phyloP scores from a whole-genome alignment of 768 basidiomycete genomes.

The Cystofilobasidium macerans region DNA sequence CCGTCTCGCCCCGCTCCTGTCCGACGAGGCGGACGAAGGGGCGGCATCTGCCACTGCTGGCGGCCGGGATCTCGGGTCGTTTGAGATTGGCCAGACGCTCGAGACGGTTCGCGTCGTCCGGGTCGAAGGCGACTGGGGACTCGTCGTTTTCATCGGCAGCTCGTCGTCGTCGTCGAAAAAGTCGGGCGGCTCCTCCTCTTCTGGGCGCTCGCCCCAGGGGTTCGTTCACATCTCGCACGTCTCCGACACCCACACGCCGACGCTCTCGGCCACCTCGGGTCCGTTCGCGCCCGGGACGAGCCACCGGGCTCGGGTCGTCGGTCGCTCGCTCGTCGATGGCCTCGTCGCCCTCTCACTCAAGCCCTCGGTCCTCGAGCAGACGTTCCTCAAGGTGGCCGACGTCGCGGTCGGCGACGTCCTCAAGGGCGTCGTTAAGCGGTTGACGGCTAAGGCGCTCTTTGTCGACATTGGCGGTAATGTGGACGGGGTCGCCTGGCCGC shows the following conservation, averaged over 20 bases:
- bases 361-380: conserved; percentile 67
- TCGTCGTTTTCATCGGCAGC: conserved; percentile 50
- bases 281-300: conserved; percentile 68
- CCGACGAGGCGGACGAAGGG: too few species aligned
- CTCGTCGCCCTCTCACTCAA: conserved; percentile 78
- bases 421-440: conserved; percentile 67
- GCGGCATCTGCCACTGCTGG: too few species aligned
- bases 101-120: conserved; percentile 61
- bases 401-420: conserved; percentile 74
- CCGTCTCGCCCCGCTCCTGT: conserved; percentile 38
- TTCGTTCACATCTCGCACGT: conserved; percentile 72
- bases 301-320: conserved; percentile 77
- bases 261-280: conserved; percentile 58
- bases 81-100: conserved; percentile 62
- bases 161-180: conserved; percentile 42
- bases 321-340: conserved; percentile 74
- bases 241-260: conserved; percentile 77
- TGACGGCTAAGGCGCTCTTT: conserved; percentile 70
- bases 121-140: conserved; percentile 70
- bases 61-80: too few species aligned
- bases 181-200: too few species aligned
- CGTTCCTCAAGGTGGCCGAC: conserved; percentile 70
- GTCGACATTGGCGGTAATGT: conserved; percentile 75
- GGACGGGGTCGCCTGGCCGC: conserved; percentile 86
- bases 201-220: too few species aligned